phyloP scores from a whole-genome alignment of 129 eudicot species.

The Logfia minima region DNA sequence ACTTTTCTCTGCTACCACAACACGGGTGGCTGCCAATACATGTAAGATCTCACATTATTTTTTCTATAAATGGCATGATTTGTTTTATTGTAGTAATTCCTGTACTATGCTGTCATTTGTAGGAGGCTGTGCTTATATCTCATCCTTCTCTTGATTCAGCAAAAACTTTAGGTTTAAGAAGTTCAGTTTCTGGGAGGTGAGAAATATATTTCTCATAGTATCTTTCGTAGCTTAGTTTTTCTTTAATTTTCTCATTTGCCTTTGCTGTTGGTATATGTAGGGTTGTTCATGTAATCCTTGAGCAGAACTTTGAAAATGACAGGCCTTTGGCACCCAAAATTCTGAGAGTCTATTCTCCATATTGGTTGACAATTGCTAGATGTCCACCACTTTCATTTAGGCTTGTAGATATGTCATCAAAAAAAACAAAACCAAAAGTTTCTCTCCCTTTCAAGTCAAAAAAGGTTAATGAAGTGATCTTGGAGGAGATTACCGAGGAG shows the following conservation, averaged over 20 bases:
- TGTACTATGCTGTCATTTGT: constrained; percentile 6
- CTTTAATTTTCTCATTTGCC: constrained; percentile 6
- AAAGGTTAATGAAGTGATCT: constrained; percentile 44
- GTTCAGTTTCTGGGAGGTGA: constrained; percentile 95
- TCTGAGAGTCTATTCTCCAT: constrained; percentile 73
- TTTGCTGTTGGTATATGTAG: constrained; percentile 45
- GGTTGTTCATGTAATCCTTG: constrained; percentile 77
- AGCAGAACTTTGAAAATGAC: constrained; percentile 63
- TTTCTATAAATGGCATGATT: not conserved
- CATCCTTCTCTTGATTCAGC: constrained; percentile 60
- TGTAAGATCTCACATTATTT: constrained; percentile 43
- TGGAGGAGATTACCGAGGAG: constrained; percentile 87
- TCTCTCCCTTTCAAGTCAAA: constrained; percentile 58
- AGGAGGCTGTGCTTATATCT: constrained; percentile 95
- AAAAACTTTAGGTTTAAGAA: constrained; percentile 68
- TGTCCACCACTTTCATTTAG: constrained; percentile 83
- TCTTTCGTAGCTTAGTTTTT: not conserved
- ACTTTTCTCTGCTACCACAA: constrained; percentile 82
- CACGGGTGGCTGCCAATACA: constrained; percentile 89
- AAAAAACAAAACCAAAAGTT: constrained; percentile 42
- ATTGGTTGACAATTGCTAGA: constrained; percentile 73
- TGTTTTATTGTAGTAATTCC: constrained; percentile 14
- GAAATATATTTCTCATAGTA: not conserved
- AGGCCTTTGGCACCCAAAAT: constrained; percentile 56
- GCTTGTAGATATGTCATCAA: constrained; percentile 45